These are phyloP conservation scores for Coleophoma eucalyptorum DNA, from an alignment of 2,329 filamentous ascomycete genomes.

Conservation along the genomic window DNA sequence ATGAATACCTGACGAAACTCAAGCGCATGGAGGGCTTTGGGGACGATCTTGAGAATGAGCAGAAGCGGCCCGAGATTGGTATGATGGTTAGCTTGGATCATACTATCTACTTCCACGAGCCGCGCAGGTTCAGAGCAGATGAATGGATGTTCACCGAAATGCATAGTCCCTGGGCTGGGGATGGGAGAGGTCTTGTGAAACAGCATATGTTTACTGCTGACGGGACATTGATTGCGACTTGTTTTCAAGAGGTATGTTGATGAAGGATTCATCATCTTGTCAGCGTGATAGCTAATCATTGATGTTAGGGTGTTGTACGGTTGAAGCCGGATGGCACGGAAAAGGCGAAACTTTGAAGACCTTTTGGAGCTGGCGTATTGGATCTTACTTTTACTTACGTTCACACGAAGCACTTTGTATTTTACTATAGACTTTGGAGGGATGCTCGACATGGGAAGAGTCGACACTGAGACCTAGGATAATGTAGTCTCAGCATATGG, in stretches of 20 bases:
- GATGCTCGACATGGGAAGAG: too few species aligned
- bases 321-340: slow-evolving; percentile 16
- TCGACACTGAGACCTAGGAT: too few species aligned
- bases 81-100: slow-evolving; percentile 86
- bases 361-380: not conserved
- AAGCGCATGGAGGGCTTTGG: slow-evolving; percentile 27
- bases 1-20: slow-evolving; percentile 40
- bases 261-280: not conserved
- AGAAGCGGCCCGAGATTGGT: slow-evolving; percentile 57
- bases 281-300: not conserved
- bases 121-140: slow-evolving; percentile 52
- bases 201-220: slow-evolving; percentile 71
- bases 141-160: slow-evolving; percentile 81
- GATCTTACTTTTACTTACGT: too few species aligned
- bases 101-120: slow-evolving; percentile 65
- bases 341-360: slow-evolving; percentile 7
- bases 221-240: slow-evolving; percentile 72
- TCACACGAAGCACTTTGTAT: too few species aligned
- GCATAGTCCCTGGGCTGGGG: slow-evolving; percentile 75
- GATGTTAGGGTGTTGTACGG: slow-evolving; percentile 23
- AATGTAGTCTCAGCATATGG: too few species aligned
- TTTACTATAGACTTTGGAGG: too few species aligned
- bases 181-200: slow-evolving; percentile 71
- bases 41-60: slow-evolving; percentile 45
- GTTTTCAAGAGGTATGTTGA: slow-evolving; percentile 64